Percentiles rank a stretch among this genome's conserved stretches.
phyloP scores from a whole-genome alignment of 106 monocot species.

The Agapanthus africanus region DNA sequence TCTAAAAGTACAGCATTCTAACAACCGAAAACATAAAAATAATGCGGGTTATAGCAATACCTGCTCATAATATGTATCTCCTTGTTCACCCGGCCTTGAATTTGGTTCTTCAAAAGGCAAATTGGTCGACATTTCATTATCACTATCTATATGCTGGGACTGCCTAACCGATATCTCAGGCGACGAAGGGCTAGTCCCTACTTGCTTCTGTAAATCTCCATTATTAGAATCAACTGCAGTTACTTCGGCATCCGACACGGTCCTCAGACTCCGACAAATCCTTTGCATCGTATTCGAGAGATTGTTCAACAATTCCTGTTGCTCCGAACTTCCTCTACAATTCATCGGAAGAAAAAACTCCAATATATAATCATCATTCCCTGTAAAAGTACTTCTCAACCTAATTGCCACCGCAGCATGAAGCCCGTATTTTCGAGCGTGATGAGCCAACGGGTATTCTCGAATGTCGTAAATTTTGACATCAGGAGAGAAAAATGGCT shows the following conservation, averaged over 20 bases:
- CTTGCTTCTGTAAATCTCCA: constrained; percentile 3
- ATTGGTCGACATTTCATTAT: constrained; percentile 14
- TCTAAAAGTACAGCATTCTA: too few species aligned
- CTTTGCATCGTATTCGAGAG: constrained; percentile 77
- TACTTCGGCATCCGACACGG: constrained; percentile 52
- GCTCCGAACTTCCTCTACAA: constrained; percentile 63
- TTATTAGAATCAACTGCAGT: neutral
- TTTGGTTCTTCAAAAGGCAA: constrained; percentile 17
- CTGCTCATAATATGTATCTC: constrained; percentile 31
- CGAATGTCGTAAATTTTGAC: constrained; percentile 53
- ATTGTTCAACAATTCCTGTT: constrained; percentile 69
- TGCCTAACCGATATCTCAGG: too few species aligned
- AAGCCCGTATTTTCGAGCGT: constrained; percentile 77
- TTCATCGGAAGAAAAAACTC: constrained; percentile 90
- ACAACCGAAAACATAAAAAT: too few species aligned
- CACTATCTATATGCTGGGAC: constrained; percentile 9
- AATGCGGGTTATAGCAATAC: constrained; percentile 16
- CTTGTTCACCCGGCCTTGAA: constrained; percentile 5
- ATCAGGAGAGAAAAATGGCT: constrained; percentile 76
- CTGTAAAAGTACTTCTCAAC: constrained; percentile 78
- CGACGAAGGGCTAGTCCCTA: constrained; percentile 7
- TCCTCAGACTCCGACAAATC: constrained; percentile 72
- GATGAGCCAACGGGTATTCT: constrained; percentile 92
- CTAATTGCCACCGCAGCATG: constrained; percentile 85
- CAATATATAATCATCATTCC: constrained; percentile 76